These are phyloP conservation scores for Boletus rufocinnamomeus DNA, from an alignment of 768 basidiomycete species.

Conservation along the genomic window DNA sequence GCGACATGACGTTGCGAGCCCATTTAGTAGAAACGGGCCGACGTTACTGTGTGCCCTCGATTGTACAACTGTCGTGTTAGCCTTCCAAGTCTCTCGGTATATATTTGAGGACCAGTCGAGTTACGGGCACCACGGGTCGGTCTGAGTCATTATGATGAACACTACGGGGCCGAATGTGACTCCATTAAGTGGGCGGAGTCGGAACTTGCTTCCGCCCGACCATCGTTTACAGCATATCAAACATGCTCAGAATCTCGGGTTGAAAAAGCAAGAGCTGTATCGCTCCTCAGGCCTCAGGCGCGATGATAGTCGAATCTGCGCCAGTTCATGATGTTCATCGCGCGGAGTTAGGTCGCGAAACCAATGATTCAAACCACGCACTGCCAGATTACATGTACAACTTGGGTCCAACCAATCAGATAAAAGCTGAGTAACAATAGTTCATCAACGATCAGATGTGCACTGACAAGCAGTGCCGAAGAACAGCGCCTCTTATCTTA, in stretches of 20 bases:
- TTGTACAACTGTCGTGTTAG: not conserved
- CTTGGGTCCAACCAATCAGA: not conserved
- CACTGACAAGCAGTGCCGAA: conserved; percentile 22
- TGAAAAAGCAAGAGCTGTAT: not conserved
- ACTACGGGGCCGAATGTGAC: not conserved
- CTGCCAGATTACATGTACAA: not conserved
- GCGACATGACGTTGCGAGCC: not conserved
- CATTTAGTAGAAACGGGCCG: not conserved
- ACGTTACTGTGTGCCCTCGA: not conserved
- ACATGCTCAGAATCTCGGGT: not conserved
- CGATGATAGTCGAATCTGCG: not conserved
- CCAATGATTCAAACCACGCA: not conserved
- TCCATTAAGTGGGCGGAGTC: not conserved
- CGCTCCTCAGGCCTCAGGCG: too few relatives aligned
- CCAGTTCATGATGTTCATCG: not conserved
- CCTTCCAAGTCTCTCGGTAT: too few relatives aligned
- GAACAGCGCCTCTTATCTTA: conserved; percentile 15
- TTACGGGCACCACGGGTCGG: not conserved
- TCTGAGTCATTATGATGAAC: not conserved
- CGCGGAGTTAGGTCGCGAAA: conserved; percentile 9
- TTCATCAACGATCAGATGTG: conserved; percentile 16
- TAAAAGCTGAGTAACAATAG: not conserved
- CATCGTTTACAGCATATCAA: not conserved
- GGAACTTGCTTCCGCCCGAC: not conserved
- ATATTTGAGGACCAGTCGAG: not conserved